Conservation (phyloP, 345 rosid genomes). For the Citrus medica region DNA sequence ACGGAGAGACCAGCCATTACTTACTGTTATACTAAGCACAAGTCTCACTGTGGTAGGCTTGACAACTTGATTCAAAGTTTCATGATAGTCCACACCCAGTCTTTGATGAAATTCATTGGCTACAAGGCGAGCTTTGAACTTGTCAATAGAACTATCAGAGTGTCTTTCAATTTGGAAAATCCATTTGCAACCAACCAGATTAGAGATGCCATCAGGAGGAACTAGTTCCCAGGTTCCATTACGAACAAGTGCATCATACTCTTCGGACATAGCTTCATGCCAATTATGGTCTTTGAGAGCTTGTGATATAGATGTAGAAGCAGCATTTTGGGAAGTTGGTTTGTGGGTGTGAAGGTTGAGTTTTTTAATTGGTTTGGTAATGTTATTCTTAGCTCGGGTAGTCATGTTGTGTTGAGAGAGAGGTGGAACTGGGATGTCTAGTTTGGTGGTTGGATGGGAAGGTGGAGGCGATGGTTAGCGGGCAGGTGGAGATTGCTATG, state of each 20-base stretch:
- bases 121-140: background rate
- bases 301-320: too few relatives aligned
- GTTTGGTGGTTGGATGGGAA: too few relatives aligned
- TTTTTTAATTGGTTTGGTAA: background rate
- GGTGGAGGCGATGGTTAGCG: too few relatives aligned
- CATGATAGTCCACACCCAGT: background rate
- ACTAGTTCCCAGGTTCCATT: background rate
- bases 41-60: background rate
- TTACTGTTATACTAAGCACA: too few relatives aligned
- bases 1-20: background rate
- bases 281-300: background rate
- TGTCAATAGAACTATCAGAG: background rate
- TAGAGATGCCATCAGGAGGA: background rate
- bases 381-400: too few relatives aligned
- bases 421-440: too few relatives aligned
- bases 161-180: background rate
- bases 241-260: background rate
- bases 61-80: background rate
- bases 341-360: background rate
- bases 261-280: background rate
- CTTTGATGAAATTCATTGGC: constrained; percentile 4
- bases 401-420: too few relatives aligned
- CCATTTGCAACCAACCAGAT: background rate
- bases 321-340: too few relatives aligned
- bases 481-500: too few relatives aligned